Percentiles rank a stretch among this genome's conserved stretches.
These are phyloP conservation scores for Wickerhamiella hasegawae DNA, from an alignment of 805 yeast genomes.

Conservation along the genomic window DNA sequence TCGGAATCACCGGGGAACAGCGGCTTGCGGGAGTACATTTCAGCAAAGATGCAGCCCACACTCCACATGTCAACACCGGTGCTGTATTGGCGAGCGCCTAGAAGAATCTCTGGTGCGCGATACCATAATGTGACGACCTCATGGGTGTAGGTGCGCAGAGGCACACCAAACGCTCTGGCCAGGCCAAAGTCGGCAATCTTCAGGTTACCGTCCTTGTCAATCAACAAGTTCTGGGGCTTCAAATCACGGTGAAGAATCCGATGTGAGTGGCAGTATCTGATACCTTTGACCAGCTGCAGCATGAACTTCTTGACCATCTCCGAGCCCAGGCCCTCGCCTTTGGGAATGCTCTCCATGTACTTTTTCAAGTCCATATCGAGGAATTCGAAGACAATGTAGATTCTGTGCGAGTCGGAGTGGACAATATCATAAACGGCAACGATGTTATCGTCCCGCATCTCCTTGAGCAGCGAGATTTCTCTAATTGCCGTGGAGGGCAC, in stretches of 20 bases:
- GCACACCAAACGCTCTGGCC: slow-evolving; percentile 96
- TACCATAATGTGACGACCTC: slow-evolving; percentile 98
- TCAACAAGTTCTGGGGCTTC: slow-evolving; percentile 89
- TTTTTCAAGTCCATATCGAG: slow-evolving; percentile 88
- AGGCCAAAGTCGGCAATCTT: slow-evolving; percentile 87
- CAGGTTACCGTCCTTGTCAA: slow-evolving; percentile 88
- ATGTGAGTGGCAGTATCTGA: slow-evolving; percentile 85
- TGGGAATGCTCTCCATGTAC: slow-evolving; percentile 91
- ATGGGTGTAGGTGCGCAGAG: slow-evolving; percentile 90
- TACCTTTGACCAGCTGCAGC: slow-evolving; percentile 83
- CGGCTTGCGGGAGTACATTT: slow-evolving; percentile 92
- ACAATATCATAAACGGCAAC: slow-evolving; percentile 86
- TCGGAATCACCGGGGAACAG: slow-evolving; percentile 95
- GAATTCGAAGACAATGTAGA: slow-evolving; percentile 84
- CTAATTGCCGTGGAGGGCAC: slow-evolving; percentile 97
- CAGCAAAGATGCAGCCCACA: slow-evolving; percentile 94
- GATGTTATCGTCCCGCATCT: slow-evolving; percentile 83
- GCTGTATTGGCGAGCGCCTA: slow-evolving; percentile 94
- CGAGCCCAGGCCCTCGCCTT: slow-evolving; percentile 76
- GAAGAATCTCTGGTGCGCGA: slow-evolving; percentile 85
- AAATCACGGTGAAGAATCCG: slow-evolving; percentile 89
- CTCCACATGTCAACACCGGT: slow-evolving; percentile 99
- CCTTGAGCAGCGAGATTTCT: slow-evolving; percentile 87
- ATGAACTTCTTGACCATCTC: slow-evolving; percentile 85
- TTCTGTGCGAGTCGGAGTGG: slow-evolving; percentile 83